Conservation (phyloP, 164 flowering plant genomes). For the Stephania japonica region DNA sequence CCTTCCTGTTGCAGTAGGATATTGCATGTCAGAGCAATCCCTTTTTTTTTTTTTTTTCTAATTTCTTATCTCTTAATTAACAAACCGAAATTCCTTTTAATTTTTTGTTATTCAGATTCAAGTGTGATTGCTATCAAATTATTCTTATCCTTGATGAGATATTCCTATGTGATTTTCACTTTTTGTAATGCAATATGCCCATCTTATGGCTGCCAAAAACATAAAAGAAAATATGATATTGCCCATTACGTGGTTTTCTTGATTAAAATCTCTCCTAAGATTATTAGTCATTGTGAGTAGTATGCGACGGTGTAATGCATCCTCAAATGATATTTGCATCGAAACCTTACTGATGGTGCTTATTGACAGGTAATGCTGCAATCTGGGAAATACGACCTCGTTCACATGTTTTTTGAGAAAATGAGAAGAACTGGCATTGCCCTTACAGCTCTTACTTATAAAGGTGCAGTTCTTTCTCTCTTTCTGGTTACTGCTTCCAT, state of each 20-base stretch:
- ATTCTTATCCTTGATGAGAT: background rate
- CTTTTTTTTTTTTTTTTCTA: background rate
- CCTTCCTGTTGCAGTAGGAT: background rate
- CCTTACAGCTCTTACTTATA: conserved; percentile 69
- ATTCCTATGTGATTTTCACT: background rate
- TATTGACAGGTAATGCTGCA: conserved; percentile 88
- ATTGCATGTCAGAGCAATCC: too few species aligned
- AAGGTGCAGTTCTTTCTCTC: conserved; percentile 39
- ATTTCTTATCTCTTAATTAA: background rate
- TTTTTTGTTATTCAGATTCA: background rate
- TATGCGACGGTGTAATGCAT: conserved; percentile 4
- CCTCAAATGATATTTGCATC: conserved; percentile 31
- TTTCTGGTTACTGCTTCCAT: background rate
- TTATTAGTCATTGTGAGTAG: background rate
- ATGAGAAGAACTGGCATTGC: conserved; percentile 68
- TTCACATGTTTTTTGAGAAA: conserved; percentile 61
- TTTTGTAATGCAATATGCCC: background rate
- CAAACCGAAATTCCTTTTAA: background rate
- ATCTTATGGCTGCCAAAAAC: background rate
- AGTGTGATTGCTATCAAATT: background rate
- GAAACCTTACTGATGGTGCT: conserved; percentile 46
- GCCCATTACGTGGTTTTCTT: background rate
- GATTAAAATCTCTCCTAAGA: background rate
- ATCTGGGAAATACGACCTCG: conserved; percentile 80
- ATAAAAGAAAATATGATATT: too few species aligned